Evolutionary conservation across 768 basidiomycete genomes (phyloP), one percentile per base, ranked within the genome.

Genomic region (Tricholoma furcatifolium): DNA sequence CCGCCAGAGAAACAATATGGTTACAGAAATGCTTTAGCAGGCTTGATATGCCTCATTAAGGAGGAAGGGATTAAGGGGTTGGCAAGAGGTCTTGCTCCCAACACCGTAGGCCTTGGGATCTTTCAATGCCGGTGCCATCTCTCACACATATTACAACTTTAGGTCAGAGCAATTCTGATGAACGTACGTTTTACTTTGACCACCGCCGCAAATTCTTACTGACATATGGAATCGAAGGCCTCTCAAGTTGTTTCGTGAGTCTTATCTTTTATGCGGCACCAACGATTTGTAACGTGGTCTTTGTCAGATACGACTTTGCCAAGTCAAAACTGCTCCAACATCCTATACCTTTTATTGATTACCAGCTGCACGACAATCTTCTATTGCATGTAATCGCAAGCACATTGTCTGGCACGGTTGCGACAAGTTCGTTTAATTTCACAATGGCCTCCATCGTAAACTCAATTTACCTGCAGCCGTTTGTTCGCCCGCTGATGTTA

Each of bases 191-290:
- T 12, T 6, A 17, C 7, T 51, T 24, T 41, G 15, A 43, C 35
- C 46, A 52, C 51, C 38, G 21, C 30, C 51, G 8, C 27, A 34
- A 14, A 34, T 10, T 24, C 30, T 34, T 9, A 23, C 51, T 59
- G 35, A 43, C 32, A 48, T 42, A 11, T 55, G 14, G 39, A 43
- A 18, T 17, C 20, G 34, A 56, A 91, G 88, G 79, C 79, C 30
- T 91, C 89, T 18, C 89, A 91, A 79, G 85, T 91, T 42, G 86
- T 84, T 72, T 91, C 89, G 89, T 91, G 67, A 74, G 89, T 78
- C 32, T 47, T 51, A 43, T 30, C 14, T 27, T 23, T 32, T 36
- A 35, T 50, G n/a, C 39, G 3, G 10, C 20, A 30, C 35, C 18
- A 35, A 34, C 27, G 27, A 35, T 43, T 51, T 21, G 30, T 43